These are phyloP conservation scores for Phragmites australis DNA, from an alignment of 176 grass and related monocot species.

Conservation along the genomic window DNA sequence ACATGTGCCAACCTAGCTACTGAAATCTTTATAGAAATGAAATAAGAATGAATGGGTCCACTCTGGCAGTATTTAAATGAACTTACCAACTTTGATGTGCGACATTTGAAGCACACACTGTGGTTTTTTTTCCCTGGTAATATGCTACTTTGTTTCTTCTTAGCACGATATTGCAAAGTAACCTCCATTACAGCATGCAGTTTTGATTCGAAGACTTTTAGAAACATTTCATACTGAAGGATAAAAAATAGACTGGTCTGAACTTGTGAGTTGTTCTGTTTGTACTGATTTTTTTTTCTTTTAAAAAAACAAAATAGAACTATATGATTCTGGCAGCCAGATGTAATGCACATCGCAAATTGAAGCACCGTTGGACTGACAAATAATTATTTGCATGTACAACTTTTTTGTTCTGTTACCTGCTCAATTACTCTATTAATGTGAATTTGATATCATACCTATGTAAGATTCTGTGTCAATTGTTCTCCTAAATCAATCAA, in stretches of 20 bases:
- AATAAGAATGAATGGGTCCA: constrained; percentile 18
- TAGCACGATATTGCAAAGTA: neutral
- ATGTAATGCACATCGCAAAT: constrained; percentile 11
- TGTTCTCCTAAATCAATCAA: constrained; percentile 12
- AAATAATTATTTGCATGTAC: constrained; percentile 6
- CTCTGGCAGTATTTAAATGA: constrained; percentile 15
- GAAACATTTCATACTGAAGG: neutral
- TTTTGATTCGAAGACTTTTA: neutral
- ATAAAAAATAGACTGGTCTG: neutral
- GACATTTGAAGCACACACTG: neutral
- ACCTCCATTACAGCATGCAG: neutral
- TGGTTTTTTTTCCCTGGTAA: constrained; percentile 1
- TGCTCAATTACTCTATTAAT: constrained; percentile 5
- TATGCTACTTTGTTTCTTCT: neutral
- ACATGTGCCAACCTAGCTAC: constrained; percentile 34
- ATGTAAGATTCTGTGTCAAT: constrained; percentile 20
- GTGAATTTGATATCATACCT: neutral
- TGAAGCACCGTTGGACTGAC: neutral
- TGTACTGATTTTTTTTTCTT: neutral
- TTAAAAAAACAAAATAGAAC: neutral
- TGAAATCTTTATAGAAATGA: constrained; percentile 28
- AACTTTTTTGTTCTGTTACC: neutral
- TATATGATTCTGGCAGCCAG: constrained; percentile 4
- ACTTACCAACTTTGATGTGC: constrained; percentile 15
- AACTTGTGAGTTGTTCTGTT: constrained; percentile 3